These are phyloP conservation scores for Aegilops umbellulata DNA, from an alignment of 176 grass and related monocot species.

Conservation along the genomic window DNA sequence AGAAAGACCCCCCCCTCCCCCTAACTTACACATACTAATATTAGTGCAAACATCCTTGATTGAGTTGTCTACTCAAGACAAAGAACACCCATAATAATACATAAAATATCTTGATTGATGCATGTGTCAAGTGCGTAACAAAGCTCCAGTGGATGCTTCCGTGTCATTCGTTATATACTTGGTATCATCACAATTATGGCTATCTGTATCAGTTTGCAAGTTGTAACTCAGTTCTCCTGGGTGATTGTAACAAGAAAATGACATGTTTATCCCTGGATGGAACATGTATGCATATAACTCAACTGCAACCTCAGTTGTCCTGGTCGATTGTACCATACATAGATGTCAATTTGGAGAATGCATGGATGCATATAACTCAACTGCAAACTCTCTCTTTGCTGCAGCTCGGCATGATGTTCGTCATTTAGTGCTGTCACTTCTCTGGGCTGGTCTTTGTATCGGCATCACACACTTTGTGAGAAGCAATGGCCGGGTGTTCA, in stretches of 20 bases:
- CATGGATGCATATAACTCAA: background rate
- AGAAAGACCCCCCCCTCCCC: too few species aligned
- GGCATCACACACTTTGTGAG: constrained; percentile 69
- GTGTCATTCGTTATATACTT: background rate
- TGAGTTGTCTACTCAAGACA: background rate
- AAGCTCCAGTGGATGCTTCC: background rate
- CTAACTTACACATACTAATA: background rate
- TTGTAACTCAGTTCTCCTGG: background rate
- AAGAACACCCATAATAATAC: background rate
- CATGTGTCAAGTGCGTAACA: background rate
- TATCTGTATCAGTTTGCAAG: background rate
- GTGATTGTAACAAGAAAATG: background rate
- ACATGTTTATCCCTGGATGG: background rate
- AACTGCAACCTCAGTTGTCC: background rate
- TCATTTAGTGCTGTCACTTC: constrained; percentile 76
- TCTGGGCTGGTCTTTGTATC: constrained; percentile 81
- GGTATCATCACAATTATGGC: background rate
- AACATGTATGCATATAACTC: background rate
- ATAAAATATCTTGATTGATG: background rate
- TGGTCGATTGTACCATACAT: background rate
- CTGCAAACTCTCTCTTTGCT: constrained; percentile 15
- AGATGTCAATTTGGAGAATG: background rate
- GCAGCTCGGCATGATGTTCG: constrained; percentile 65
- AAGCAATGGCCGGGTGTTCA: constrained; percentile 76
- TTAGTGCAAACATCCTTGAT: constrained; percentile 15